Conservation (phyloP, 2,329 filamentous ascomycete species). For the Cadophora luteo-olivacea region DNA sequence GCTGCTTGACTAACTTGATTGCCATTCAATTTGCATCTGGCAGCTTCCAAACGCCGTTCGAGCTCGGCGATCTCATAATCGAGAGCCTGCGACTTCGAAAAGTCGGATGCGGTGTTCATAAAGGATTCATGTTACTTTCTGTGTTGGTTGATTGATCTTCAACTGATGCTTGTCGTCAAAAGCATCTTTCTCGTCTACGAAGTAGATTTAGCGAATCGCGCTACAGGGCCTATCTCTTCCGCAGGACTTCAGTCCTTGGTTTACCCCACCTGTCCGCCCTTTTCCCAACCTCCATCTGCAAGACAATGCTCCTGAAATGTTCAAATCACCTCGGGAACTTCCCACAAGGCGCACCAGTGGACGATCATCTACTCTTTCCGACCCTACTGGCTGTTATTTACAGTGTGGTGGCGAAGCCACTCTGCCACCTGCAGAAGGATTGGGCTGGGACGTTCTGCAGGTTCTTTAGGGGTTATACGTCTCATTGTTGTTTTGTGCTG, state of each 20-base stretch:
- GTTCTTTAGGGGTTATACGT: neutral
- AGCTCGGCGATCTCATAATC: constrained; percentile 63
- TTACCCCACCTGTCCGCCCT: too few relatives aligned
- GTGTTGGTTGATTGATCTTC: neutral
- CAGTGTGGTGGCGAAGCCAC: constrained; percentile 12
- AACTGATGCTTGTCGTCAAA: neutral
- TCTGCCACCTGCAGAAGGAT: constrained; percentile 16
- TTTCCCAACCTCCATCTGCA: neutral
- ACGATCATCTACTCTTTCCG: neutral
- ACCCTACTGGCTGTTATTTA: neutral
- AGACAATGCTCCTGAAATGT: neutral
- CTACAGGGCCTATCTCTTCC: neutral
- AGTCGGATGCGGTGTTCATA: constrained; percentile 38
- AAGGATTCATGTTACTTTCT: constrained; percentile 28
- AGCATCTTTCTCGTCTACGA: constrained; percentile 5
- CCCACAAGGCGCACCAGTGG: neutral
- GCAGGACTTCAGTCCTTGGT: neutral
- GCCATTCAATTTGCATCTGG: constrained; percentile 52
- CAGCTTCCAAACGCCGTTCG: constrained; percentile 52
- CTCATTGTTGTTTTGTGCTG: constrained; percentile 8
- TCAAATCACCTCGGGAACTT: neutral
- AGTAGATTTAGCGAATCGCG: constrained; percentile 16
- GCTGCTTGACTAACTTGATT: constrained; percentile 26
- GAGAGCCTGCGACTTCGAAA: constrained; percentile 44
- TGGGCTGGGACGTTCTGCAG: neutral